phyloP scores from a whole-genome alignment of 2,329 filamentous ascomycete genomes.

The Apiospora rasikravindrae region DNA sequence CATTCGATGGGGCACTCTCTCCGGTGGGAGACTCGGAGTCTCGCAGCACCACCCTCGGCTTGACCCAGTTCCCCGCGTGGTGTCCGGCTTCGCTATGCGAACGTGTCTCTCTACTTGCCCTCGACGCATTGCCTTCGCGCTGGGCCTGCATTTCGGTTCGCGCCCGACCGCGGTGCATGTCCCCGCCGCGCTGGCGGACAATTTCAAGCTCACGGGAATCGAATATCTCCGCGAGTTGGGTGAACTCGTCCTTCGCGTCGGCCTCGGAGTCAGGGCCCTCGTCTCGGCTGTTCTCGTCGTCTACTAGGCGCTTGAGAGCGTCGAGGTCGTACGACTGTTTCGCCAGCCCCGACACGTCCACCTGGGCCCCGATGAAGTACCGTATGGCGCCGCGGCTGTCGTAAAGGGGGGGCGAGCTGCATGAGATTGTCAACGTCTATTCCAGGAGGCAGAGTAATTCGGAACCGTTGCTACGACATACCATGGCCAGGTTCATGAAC shows the following conservation, averaged over 20 bases:
- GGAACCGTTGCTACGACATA: constrained; percentile 31
- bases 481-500: constrained; percentile 78
- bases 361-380: constrained; percentile 73
- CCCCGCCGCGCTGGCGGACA: constrained; percentile 66
- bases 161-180: constrained; percentile 56
- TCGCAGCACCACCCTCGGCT: not conserved
- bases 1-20: constrained; percentile 41
- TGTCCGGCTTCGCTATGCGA: constrained; percentile 44
- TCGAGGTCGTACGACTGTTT: constrained; percentile 70
- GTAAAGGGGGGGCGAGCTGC: constrained; percentile 63
- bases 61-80: constrained; percentile 15
- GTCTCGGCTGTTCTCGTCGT: constrained; percentile 24
- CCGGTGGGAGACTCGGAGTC: not conserved
- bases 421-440: not conserved
- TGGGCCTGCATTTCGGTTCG: constrained; percentile 50
- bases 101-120: constrained; percentile 37
- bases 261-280: constrained; percentile 34
- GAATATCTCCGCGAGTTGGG: constrained; percentile 71
- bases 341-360: constrained; percentile 72
- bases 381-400: constrained; percentile 71
- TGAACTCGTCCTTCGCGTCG: constrained; percentile 63
- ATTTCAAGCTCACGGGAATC: constrained; percentile 69
- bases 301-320: constrained; percentile 57
- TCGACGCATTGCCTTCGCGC: constrained; percentile 33
- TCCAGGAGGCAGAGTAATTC: rapidly evolving